Evolutionary conservation across 176 grass and related monocot species (phyloP), one percentile per base, ranked within the genome.

Genomic region (Ampelocalamus luodianensis): DNA sequence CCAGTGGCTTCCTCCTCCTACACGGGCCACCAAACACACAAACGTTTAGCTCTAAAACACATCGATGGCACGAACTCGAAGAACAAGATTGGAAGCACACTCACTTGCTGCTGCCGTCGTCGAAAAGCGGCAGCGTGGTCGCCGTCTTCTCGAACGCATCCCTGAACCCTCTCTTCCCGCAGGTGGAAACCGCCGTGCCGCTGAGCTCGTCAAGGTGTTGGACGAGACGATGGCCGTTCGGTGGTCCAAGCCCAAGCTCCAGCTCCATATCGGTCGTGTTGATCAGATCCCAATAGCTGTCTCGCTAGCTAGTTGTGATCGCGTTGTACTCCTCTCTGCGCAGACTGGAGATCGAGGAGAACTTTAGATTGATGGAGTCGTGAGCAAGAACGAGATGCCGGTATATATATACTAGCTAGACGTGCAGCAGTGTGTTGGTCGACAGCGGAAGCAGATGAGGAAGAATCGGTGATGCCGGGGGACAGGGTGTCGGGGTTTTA

Each of bases 201-300:
- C 67, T 56, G 55, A 72, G 66, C 43, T 78, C 38, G 27, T 60
- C 53, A 8, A 37, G 20, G 32, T 68, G 70, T 5, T 38, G 4
- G 26, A 39, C 54, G 9, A 42, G 69, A 5, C n/a, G 46, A 6
- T 26, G 42, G 40, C 63, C 9, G 81, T 64, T 89, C 8, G 95
- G 93, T 10, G 89, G 92, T 32, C 87, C 95, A 27, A 97, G 88
- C 59, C 88, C 94, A 10, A 98, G 91, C 83, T 95, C 95, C 87
- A 98, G 82, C 87, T 98, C 93, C 95, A 98, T 92, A 27, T 22
- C 38, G 76, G 53, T 14, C 66, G 20, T 55, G n/a, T 15, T 14
- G 29, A 18, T 40, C 1, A 10, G 14, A 27, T 29, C 65, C 59
- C 10, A 17, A 14, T n/a, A 51, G 48, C 14, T 49, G 38, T 50